phyloP scores from a whole-genome alignment of 2,329 filamentous ascomycete genomes.

The Beauveria bassiana region DNA sequence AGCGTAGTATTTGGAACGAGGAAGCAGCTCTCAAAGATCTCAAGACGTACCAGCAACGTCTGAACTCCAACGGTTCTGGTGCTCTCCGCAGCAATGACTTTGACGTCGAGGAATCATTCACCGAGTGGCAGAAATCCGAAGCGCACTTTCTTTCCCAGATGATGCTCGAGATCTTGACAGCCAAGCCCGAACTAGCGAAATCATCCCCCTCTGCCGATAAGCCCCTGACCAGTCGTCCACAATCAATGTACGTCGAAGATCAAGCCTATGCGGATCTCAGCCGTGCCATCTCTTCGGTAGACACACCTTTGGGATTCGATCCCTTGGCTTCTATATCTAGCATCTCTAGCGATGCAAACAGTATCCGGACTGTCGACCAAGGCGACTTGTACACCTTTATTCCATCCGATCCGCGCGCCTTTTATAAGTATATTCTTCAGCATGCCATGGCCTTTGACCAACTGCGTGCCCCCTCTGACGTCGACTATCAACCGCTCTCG shows the following conservation, averaged over 20 bases:
- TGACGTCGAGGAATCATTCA: slow-evolving; percentile 79
- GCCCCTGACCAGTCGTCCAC: slow-evolving; percentile 44
- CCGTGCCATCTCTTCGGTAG: slow-evolving; percentile 41
- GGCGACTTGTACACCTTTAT: slow-evolving; percentile 79
- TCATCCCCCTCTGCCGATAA: slow-evolving; percentile 57
- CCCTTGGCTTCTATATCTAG: slow-evolving; percentile 60
- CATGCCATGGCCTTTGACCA: slow-evolving; percentile 64
- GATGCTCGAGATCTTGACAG: slow-evolving; percentile 84
- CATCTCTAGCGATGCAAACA: slow-evolving; percentile 52
- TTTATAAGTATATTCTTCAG: slow-evolving; percentile 75
- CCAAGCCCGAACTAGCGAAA: slow-evolving; percentile 78
- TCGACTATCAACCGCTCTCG: slow-evolving; percentile 52
- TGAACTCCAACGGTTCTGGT: slow-evolving; percentile 70
- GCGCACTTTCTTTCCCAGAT: slow-evolving; percentile 80
- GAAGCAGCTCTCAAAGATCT: slow-evolving; percentile 84
- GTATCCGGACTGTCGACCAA: slow-evolving; percentile 46
- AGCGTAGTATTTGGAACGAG: slow-evolving; percentile 80
- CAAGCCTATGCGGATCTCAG: slow-evolving; percentile 45
- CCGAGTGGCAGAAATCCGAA: slow-evolving; percentile 87
- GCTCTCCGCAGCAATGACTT: slow-evolving; percentile 82
- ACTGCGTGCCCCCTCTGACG: slow-evolving; percentile 44
- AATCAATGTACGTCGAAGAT: slow-evolving; percentile 39
- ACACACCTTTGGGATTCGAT: slow-evolving; percentile 45
- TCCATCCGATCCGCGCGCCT: slow-evolving; percentile 71
- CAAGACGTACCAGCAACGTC: slow-evolving; percentile 84